These are phyloP conservation scores for Trichothecium sympodiale DNA, from an alignment of 2,329 filamentous ascomycete genomes.

Conservation along the genomic window DNA sequence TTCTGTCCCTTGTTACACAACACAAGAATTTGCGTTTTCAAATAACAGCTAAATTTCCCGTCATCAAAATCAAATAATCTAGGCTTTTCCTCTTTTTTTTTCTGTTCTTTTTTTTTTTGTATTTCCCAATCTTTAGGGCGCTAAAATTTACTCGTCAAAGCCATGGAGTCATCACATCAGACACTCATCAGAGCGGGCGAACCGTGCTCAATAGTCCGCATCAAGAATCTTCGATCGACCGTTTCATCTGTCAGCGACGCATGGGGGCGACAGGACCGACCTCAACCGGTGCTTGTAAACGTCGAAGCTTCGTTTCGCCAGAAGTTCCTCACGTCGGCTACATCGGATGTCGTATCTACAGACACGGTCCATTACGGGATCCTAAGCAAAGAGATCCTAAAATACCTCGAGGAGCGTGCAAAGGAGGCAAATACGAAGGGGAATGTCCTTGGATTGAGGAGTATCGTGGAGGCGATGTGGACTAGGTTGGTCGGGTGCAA, in stretches of 20 bases:
- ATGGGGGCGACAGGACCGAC: constrained; percentile 49
- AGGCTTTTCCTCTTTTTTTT: too few relatives aligned
- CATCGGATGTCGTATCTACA: constrained; percentile 47
- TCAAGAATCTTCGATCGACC: constrained; percentile 49
- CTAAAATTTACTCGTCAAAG: too few relatives aligned
- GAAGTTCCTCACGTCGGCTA: constrained; percentile 46
- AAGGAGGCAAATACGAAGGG: neutral
- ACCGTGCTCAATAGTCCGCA: constrained; percentile 39
- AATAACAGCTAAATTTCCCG: too few relatives aligned
- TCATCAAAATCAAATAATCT: too few relatives aligned
- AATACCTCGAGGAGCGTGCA: constrained; percentile 25
- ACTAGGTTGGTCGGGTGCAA: constrained; percentile 16
- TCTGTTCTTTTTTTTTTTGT: too few relatives aligned
- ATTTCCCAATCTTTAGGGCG: too few relatives aligned
- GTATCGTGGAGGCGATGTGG: constrained; percentile 21
- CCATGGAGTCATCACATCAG: constrained; percentile 2
- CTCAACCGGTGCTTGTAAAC: constrained; percentile 53
- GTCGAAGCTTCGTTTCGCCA: constrained; percentile 44
- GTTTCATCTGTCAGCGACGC: constrained; percentile 52
- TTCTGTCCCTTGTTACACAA: too few relatives aligned
- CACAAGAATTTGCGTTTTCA: too few relatives aligned
- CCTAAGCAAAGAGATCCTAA: constrained; percentile 54
- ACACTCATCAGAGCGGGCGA: constrained; percentile 15
- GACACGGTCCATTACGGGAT: constrained; percentile 69
- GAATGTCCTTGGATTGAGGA: constrained; percentile 11